A percentile compares a stretch with the other conserved stretches of the same genome.
These are phyloP conservation scores for Colletotrichum abscissum DNA, from an alignment of 2,329 filamentous ascomycete genomes.

Conservation along the genomic window DNA sequence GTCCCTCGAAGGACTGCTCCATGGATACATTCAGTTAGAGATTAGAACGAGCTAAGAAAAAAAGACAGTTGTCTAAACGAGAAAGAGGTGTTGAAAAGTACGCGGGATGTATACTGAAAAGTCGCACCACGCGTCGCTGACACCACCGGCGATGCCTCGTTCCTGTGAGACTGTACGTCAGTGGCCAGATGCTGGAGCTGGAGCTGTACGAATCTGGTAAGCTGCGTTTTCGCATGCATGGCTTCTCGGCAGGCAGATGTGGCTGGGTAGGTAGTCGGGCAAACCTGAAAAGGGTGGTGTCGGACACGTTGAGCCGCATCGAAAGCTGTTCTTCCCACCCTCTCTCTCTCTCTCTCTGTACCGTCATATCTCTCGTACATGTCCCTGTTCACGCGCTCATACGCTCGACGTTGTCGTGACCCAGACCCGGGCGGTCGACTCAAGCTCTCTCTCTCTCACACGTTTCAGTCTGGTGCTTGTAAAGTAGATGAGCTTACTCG, in stretches of 20 bases:
- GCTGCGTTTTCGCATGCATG: constrained; percentile 11
- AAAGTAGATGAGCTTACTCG: no score
- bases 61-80: background rate
- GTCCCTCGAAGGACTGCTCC: background rate
- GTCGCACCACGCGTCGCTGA: background rate
- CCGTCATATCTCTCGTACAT: no score
- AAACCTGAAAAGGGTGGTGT: background rate
- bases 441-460: no score
- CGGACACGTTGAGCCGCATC: constrained; percentile 21
- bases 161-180: background rate
- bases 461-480: no score
- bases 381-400: no score
- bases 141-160: background rate
- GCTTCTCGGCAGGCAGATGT: background rate
- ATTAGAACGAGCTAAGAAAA: background rate
- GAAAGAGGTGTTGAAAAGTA: background rate
- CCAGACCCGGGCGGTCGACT: background rate
- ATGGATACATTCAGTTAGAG: background rate
- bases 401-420: background rate
- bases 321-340: background rate
- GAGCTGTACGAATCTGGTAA: background rate
- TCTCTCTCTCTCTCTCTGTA: no score
- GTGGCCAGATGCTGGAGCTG: background rate
- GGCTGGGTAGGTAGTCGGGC: no score
- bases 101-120: no score